A percentile compares a stretch with the other conserved stretches of the same genome.
Evolutionary conservation across 2,329 filamentous ascomycete species (phyloP).

Genomic region (Hortaea sp.): DNA sequence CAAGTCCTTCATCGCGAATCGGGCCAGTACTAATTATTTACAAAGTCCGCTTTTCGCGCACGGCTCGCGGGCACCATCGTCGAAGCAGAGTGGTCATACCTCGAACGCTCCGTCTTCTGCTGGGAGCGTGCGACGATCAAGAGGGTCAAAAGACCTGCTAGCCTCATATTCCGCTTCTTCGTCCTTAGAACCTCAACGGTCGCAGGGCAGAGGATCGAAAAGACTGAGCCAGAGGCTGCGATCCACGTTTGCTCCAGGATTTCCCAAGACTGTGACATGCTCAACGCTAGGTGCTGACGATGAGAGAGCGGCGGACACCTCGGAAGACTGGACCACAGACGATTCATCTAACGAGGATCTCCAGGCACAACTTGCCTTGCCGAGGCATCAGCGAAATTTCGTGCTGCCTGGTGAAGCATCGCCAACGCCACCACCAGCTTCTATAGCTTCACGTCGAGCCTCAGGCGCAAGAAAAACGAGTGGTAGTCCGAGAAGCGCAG

Average conservation of each 20-base stretch:
- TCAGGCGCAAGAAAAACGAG: constrained; percentile 2
- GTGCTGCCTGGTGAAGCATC: constrained; percentile 25
- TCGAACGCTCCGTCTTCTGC: constrained; percentile 11
- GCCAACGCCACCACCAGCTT: constrained; percentile 24
- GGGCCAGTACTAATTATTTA: constrained; percentile 24
- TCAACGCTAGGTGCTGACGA: constrained; percentile 14
- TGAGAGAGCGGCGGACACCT: constrained; percentile 7
- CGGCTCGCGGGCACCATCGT: constrained; percentile 14
- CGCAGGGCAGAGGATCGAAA: constrained; percentile 11
- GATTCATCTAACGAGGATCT: constrained; percentile 11
- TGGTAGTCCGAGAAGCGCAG: constrained; percentile 1
- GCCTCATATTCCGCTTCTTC: constrained; percentile 20
- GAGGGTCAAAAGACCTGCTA: constrained; percentile 11
- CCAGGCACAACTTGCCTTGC: constrained; percentile 17
- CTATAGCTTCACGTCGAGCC: constrained; percentile 7
- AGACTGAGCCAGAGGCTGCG: constrained; percentile 17
- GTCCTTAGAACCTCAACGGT: constrained; percentile 17
- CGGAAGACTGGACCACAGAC: constrained; percentile 9
- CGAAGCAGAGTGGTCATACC: constrained; percentile 7
- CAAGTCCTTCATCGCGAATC: constrained; percentile 29
- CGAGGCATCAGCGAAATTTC: constrained; percentile 20
- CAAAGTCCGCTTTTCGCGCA: constrained; percentile 31
- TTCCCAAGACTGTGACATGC: constrained; percentile 19
- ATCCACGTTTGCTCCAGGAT: constrained; percentile 19
- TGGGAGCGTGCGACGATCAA: constrained; percentile 10